phyloP scores from a whole-genome alignment of 1,139 yeast species.

The Taiozyma sp. region DNA sequence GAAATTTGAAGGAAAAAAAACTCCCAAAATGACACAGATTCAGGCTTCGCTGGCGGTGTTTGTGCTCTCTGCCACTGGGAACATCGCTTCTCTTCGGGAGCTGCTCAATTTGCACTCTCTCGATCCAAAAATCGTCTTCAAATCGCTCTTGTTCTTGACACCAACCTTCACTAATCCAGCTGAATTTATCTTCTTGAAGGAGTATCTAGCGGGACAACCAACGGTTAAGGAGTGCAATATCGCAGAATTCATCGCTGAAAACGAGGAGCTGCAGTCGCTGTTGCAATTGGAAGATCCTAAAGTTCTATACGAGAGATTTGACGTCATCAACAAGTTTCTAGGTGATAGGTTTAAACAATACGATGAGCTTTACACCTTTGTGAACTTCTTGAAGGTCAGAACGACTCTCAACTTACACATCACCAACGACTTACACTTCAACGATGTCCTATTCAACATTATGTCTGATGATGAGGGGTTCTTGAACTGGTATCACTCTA shows the following conservation, averaged over 20 bases:
- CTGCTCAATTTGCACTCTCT: background rate
- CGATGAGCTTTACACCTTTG: background rate
- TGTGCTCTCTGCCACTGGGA: background rate
- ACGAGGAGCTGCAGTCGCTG: background rate
- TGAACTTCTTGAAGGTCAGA: background rate
- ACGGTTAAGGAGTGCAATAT: background rate
- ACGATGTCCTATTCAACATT: background rate
- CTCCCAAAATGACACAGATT: background rate
- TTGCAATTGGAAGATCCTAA: slow-evolving; percentile 2
- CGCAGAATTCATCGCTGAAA: background rate
- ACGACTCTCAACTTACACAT: background rate
- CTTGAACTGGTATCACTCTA: background rate
- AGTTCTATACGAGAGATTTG: background rate
- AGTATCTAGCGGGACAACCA: background rate
- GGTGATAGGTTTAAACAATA: background rate
- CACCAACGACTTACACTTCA: background rate
- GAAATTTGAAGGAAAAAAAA: no score
- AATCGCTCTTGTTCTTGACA: background rate
- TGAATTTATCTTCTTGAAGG: background rate
- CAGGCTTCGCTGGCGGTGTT: background rate
- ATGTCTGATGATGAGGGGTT: background rate
- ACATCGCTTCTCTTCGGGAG: background rate
- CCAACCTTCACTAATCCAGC: background rate
- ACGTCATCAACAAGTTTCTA: background rate
- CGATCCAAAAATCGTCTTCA: background rate